phyloP scores from a whole-genome alignment of 23 red algal species.

The Gracilaria gracilis region DNA sequence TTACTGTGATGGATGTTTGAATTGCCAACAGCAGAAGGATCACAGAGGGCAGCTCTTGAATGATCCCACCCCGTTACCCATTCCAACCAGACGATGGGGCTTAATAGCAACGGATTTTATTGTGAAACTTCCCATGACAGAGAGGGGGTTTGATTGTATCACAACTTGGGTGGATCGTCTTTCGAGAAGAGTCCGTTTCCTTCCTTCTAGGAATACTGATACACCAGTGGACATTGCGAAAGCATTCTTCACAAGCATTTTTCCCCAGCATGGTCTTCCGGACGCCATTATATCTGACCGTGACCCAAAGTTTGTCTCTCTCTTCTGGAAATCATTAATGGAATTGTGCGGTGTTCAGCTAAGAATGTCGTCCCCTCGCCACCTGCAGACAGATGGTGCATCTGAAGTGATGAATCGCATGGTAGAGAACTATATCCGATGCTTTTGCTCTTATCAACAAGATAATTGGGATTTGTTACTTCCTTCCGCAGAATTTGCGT shows the following conservation, averaged over 20 bases:
- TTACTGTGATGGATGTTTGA: not conserved
- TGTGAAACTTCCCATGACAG: not conserved
- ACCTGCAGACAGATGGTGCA: constrained; percentile 10
- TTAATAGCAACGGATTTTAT: constrained; percentile 20
- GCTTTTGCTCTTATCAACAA: constrained; percentile 12
- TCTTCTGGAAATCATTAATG: constrained; percentile 30
- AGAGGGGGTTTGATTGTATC: constrained; percentile 16
- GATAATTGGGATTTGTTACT: constrained; percentile 35
- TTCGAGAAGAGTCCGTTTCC: not conserved
- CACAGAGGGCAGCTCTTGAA: not conserved
- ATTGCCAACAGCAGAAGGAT: constrained; percentile 36
- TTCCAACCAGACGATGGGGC: constrained; percentile 16
- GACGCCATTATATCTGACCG: constrained; percentile 1
- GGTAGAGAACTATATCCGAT: constrained; percentile 47
- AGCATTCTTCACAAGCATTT: not conserved
- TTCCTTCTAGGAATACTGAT: not conserved
- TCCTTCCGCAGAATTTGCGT: constrained; percentile 4
- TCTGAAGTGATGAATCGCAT: constrained; percentile 41
- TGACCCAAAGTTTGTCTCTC: constrained; percentile 1
- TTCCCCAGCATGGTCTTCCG: constrained; percentile 10
- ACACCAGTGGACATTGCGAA: not conserved
- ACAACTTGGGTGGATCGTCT: constrained; percentile 31
- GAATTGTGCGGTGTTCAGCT: constrained; percentile 17
- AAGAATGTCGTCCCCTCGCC: not conserved
- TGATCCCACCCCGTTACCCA: not conserved